A percentile compares a stretch with the other conserved stretches of the same genome.
These are phyloP conservation scores for Drosera spatulata DNA, from an alignment of 179 eudicot species.

Conservation along the genomic window DNA sequence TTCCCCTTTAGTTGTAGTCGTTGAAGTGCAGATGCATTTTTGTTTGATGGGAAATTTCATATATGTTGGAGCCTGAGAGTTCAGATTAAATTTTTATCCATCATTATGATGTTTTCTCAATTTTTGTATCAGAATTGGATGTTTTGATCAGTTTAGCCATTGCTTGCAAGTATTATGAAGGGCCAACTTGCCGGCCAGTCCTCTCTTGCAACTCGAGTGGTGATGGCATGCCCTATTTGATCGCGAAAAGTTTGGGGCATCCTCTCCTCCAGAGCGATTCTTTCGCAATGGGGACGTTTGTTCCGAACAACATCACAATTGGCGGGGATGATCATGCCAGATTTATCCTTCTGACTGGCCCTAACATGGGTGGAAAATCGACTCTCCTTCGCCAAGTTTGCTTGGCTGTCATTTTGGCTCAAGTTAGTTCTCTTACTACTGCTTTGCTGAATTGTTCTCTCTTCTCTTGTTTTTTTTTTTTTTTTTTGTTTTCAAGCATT, in stretches of 20 bases:
- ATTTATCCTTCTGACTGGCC: conserved; percentile 93
- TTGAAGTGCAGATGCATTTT: too few relatives aligned
- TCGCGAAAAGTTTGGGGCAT: conserved; percentile 83
- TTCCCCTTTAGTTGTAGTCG: too few relatives aligned
- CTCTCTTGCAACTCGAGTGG: conserved; percentile 24
- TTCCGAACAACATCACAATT: conserved; percentile 69
- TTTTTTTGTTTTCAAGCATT: conserved; percentile 1
- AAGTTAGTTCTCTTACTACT: conserved; percentile 32
- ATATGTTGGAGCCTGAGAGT: too few relatives aligned
- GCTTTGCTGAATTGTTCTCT: too few relatives aligned
- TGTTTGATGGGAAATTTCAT: too few relatives aligned
- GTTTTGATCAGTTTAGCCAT: conserved; percentile 79
- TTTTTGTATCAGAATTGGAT: conserved; percentile 72
- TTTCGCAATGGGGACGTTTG: conserved; percentile 74
- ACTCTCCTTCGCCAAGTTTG: conserved; percentile 98
- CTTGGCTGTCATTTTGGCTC: conserved; percentile 91
- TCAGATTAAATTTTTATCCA: too few relatives aligned
- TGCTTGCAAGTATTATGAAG: conserved; percentile 83
- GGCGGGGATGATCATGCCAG: conserved; percentile 68
- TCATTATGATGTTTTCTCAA: neutral
- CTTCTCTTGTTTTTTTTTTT: neutral
- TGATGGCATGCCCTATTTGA: conserved; percentile 42
- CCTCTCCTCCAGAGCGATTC: conserved; percentile 74
- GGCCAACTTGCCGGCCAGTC: conserved; percentile 75
- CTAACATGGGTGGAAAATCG: conserved; percentile 99